Percentiles rank a stretch among this genome's conserved stretches.
phyloP scores from a whole-genome alignment of 2,329 filamentous ascomycete genomes.

The Aspergillus transmontanensis region DNA sequence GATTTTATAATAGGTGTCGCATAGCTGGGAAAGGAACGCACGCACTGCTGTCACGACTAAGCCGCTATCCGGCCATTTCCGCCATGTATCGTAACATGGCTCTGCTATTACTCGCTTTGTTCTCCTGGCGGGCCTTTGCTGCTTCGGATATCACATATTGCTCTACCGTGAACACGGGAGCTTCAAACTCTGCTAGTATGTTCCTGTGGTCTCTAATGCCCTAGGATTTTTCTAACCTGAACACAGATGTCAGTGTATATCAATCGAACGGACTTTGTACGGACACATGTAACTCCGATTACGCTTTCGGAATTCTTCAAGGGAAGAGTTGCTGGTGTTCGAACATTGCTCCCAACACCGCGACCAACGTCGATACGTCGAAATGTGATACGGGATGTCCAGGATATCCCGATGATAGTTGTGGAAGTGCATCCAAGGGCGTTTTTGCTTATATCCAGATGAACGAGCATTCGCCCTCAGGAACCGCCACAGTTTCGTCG shows the following conservation, averaged over 20 bases:
- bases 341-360: constrained; percentile 45
- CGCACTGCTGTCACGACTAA: background rate
- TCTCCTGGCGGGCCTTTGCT: constrained; percentile 27
- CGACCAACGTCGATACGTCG: constrained; percentile 29
- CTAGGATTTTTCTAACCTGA: constrained; percentile 10
- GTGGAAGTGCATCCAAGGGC: constrained; percentile 42
- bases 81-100: constrained; percentile 26
- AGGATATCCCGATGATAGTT: constrained; percentile 50
- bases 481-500: constrained; percentile 31
- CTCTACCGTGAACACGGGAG: constrained; percentile 49
- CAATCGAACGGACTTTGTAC: constrained; percentile 51
- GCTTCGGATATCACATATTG: constrained; percentile 42
- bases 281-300: constrained; percentile 41
- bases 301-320: constrained; percentile 50
- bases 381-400: constrained; percentile 47
- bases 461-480: constrained; percentile 32
- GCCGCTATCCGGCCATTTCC: constrained; percentile 3
- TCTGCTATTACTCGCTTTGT: constrained; percentile 26
- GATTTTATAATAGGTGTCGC: background rate
- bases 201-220: constrained; percentile 1
- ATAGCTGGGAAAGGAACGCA: background rate
- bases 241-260: constrained; percentile 40
- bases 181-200: constrained; percentile 41
- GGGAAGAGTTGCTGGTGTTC: constrained; percentile 54
- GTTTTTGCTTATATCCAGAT: constrained; percentile 49